Percentiles rank a stretch among this genome's conserved stretches.
phyloP scores from a whole-genome alignment of 768 basidiomycete species.

The Imleria badia region DNA sequence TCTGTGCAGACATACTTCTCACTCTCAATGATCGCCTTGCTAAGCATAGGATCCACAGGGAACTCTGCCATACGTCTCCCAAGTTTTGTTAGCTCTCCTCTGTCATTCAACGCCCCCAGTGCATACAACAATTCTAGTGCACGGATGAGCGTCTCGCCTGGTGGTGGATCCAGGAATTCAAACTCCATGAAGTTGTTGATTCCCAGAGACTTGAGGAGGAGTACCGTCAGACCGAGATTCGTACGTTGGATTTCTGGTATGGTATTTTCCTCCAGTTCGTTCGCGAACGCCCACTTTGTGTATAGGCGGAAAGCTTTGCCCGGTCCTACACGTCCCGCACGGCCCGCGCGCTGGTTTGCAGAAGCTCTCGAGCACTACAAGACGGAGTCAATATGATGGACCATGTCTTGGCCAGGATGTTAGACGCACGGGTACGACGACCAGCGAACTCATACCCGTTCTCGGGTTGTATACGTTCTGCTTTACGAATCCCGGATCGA shows the following conservation, averaged over 20 bases:
- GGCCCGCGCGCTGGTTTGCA: conserved; percentile 94
- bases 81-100: conserved; percentile 95
- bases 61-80: conserved; percentile 98
- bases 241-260: conserved; percentile 99
- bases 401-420: background rate
- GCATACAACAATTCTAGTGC: conserved; percentile 94
- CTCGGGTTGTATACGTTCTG: conserved; percentile 98
- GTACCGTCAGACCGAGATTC: conserved; percentile 92
- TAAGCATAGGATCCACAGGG: conserved; percentile 97
- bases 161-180: conserved; percentile 98
- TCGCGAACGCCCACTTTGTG: conserved; percentile 96
- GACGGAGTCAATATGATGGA: background rate
- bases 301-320: conserved; percentile 98
- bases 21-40: conserved; percentile 93
- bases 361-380: conserved; percentile 91
- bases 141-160: conserved; percentile 95
- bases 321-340: conserved; percentile 96
- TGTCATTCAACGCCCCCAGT: conserved; percentile 92
- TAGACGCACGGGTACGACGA: conserved; percentile 85
- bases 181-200: conserved; percentile 99
- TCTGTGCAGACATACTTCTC: conserved; percentile 94
- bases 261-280: conserved; percentile 96
- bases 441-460: conserved; percentile 96
- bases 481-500: conserved; percentile 99
- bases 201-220: conserved; percentile 92